These are phyloP conservation scores for Prunus mongolica DNA, from an alignment of 306 rosid genomes.

Conservation along the genomic window DNA sequence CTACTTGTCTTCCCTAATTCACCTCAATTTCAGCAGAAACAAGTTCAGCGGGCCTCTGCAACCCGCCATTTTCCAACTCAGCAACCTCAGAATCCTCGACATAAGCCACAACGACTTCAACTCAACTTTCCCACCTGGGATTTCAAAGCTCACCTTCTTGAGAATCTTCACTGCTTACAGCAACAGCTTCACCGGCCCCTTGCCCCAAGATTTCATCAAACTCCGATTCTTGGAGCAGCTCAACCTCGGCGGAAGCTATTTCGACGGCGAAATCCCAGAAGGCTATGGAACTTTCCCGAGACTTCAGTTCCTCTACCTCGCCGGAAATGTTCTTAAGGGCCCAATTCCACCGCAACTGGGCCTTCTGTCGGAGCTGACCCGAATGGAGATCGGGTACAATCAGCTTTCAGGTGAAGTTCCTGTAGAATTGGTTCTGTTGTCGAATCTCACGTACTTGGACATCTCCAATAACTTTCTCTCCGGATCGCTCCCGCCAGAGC, in stretches of 20 bases:
- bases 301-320: constrained; percentile 51
- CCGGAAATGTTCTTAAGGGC: constrained; percentile 73
- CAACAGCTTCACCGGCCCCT: constrained; percentile 72
- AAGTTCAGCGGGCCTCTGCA: constrained; percentile 56
- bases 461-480: constrained; percentile 54
- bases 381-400: constrained; percentile 89
- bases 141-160: constrained; percentile 70
- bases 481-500: constrained; percentile 50
- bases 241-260: constrained; percentile 95
- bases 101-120: constrained; percentile 70
- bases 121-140: constrained; percentile 78
- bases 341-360: constrained; percentile 57
- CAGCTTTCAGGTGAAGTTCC: constrained; percentile 57
- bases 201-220: constrained; percentile 49
- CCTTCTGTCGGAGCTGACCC: constrained; percentile 46
- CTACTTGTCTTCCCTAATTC: constrained; percentile 43
- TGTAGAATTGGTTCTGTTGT: constrained; percentile 35
- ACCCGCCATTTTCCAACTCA: constrained; percentile 52
- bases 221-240: constrained; percentile 70
- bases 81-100: constrained; percentile 57
- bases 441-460: constrained; percentile 67
- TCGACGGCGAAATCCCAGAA: constrained; percentile 54
- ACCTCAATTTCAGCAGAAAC: constrained; percentile 76
- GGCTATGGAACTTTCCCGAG: constrained; percentile 53
- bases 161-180: constrained; percentile 71